Evolutionary conservation across 2,329 filamentous ascomycete species (phyloP), one percentile per base, ranked within the genome.

Genomic region (Botryotinia convoluta): DNA sequence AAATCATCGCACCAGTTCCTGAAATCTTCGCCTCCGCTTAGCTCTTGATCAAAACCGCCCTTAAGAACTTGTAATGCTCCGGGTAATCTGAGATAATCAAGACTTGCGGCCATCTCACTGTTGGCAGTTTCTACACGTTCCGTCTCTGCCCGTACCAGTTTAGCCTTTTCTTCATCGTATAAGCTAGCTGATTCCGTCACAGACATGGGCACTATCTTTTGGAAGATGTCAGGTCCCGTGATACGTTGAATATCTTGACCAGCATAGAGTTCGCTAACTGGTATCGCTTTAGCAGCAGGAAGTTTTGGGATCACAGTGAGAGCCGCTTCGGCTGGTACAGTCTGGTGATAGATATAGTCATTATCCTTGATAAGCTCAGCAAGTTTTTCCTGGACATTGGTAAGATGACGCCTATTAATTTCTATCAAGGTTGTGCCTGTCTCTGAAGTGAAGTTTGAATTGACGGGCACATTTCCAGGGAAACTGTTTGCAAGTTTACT

Each of bases 111-210:
- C 93, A 99, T 97, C 82, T 99, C 96, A 72, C 94, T 91, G 78
- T 98, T 97, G 26, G 96, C 95, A 48, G 92, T 91, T 78, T 98
- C 95, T 1, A 97, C 95, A 77, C 93, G 91, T 82, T 99, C 96
- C 0, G 94, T 94, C 83, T 99, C 97, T 3, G 95, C 95, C 73
- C 96, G 90, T 59, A 98, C 91, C 73, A 99, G 84, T 82, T 99
- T 98, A 20, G 96, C 96, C 83, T 99, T 99, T 82, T 99, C 96
- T 83, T 99, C 96, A 76, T 98, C 96, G 81, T 99, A 99, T 78
- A 98, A 84, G 84, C 96, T 98, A 20, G 96, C 96, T 37, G 94
- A 97, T 82, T 99, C 95, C 0, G 96, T 99, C 1, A 99, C 95
- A 4, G 94, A 93, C 84, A 98, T 92, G 0, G 96, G 96, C 3